Evolutionary conservation across 2,329 filamentous ascomycete genomes (phyloP), one percentile per base, ranked within the genome.

Genomic region (Cladosporium sp.): DNA sequence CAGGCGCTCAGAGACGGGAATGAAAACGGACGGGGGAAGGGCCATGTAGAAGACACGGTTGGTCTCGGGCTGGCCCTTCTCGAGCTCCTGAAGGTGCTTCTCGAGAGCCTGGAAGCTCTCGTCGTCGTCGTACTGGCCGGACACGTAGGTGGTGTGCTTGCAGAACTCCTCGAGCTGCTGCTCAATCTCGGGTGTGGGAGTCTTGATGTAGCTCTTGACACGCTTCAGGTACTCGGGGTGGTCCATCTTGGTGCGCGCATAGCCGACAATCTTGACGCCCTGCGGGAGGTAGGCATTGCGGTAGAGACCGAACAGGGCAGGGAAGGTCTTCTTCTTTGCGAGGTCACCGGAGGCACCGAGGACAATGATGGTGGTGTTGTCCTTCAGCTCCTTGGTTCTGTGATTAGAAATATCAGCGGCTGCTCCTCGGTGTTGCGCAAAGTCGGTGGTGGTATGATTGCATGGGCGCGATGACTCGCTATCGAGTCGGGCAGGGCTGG

Each of bases 321-420:
- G 93, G 77, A 95, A 98, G 43, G 93, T 98, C 85, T 98, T 98
- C 86, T 98, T 98, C 82, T 98, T 98, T 48, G 93, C 93, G 62
- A 98, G 77, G 79, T 98, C 93, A 67, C 93, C 93, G 49, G 93
- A 98, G 61, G 93, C 93, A 67, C 93, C 93, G 62, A 98, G 85
- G 66, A 98, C 93, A 66, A 98, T 82, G 67, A 98, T 95, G 69
- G 91, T 83, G 61, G 93, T 98, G 81, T 98, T 95, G 69, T 97
- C 89, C 81, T 96, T 98, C 69, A 98, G 85, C 83, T 98, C 93
- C 74, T 95, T 80, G 67, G 83, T 84, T 69, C 89, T 95, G 71
- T 16, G 16, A 19, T 34, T 14, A 16, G 4, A 38, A 9, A 31
- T 42, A 38, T 53, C 41, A 43, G 43, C 45, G 22, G 38, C 13